These are phyloP conservation scores for Scytalidium lignicola DNA, from an alignment of 2,329 filamentous ascomycete genomes.

Conservation along the genomic window DNA sequence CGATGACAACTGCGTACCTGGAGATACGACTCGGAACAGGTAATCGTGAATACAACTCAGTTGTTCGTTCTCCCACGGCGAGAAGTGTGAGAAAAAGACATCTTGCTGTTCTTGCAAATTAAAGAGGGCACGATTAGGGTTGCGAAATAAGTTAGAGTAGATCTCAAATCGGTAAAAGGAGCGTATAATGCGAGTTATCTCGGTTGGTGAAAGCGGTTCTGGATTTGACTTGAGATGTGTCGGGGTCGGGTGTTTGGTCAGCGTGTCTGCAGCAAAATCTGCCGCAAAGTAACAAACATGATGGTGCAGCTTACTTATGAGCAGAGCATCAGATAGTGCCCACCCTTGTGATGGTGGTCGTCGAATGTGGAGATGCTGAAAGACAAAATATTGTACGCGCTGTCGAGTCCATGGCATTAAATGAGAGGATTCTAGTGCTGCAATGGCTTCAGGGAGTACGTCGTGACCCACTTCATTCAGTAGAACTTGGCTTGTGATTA, in stretches of 20 bases:
- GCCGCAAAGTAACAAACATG: constrained; percentile 4
- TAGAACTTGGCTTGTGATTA: constrained; percentile 4
- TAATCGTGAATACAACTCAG: constrained; percentile 8
- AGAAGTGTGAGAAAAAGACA: constrained; percentile 1
- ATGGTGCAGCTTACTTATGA: constrained; percentile 3
- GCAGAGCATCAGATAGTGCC: neutral
- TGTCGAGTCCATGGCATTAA: too few species aligned
- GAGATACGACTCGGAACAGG: constrained; percentile 1
- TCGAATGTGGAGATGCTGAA: neutral
- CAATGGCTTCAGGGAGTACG: constrained; percentile 6
- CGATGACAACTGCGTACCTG: neutral
- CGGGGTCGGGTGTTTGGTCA: neutral
- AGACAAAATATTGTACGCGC: too few species aligned
- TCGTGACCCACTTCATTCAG: constrained; percentile 4
- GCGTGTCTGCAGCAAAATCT: neutral
- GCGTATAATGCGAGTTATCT: constrained; percentile 3
- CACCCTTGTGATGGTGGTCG: neutral
- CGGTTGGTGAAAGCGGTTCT: neutral
- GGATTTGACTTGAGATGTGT: too few species aligned
- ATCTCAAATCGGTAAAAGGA: constrained; percentile 11
- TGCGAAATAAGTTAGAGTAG: constrained; percentile 4
- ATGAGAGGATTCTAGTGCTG: neutral
- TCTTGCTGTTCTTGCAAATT: neutral
- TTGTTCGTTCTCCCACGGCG: constrained; percentile 11
- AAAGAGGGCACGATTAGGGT: too few species aligned